These are phyloP conservation scores for Linum usitatissimum DNA, from an alignment of 345 rosid species.

Conservation along the genomic window DNA sequence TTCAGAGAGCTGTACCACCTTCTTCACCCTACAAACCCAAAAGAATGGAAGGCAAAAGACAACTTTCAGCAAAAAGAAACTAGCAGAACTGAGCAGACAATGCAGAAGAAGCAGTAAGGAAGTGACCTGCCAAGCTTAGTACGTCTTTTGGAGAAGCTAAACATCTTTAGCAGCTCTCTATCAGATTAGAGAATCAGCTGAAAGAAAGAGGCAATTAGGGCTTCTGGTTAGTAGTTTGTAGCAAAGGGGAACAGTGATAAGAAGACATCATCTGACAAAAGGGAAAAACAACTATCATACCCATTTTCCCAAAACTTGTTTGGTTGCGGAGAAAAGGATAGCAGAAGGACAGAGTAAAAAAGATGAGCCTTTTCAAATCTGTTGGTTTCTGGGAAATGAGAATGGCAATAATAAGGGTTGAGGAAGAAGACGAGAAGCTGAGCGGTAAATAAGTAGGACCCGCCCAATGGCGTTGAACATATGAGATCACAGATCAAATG, in stretches of 20 bases:
- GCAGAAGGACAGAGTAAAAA: neutral
- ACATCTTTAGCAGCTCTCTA: conserved; percentile 32
- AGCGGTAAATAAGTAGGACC: neutral
- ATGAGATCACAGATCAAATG: too few species aligned
- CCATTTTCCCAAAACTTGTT: neutral
- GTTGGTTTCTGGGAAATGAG: neutral
- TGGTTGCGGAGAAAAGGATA: neutral
- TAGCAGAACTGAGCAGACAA: conserved; percentile 3
- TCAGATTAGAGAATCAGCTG: neutral
- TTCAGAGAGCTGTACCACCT: conserved; percentile 95
- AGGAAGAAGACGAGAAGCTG: neutral
- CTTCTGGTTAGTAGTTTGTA: too few species aligned
- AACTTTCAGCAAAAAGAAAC: neutral
- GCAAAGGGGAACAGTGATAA: neutral
- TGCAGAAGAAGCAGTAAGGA: conserved; percentile 1
- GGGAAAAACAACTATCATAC: neutral
- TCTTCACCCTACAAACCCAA: conserved; percentile 48
- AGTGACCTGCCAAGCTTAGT: conserved; percentile 89
- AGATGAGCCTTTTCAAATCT: neutral
- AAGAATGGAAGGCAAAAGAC: conserved; percentile 9
- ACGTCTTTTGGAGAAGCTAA: conserved; percentile 73
- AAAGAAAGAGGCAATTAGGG: neutral
- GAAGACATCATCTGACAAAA: neutral
- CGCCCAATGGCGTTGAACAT: neutral
- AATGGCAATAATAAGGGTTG: neutral